Evolutionary conservation across 140 eudicot species (phyloP), one percentile per base, ranked within the genome.

Genomic region (Ambrosia hybrid): DNA sequence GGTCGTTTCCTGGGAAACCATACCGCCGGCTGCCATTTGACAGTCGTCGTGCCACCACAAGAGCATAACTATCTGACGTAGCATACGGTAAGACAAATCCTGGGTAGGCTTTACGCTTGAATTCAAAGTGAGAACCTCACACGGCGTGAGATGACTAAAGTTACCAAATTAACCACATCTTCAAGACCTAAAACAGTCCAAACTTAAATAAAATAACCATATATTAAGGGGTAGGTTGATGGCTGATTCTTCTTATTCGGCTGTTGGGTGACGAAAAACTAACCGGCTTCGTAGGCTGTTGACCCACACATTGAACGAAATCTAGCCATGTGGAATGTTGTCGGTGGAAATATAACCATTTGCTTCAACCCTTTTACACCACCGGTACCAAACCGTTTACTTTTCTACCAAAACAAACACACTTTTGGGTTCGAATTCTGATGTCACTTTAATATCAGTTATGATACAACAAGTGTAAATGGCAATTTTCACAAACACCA

Each of bases 301-400:
- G 64, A 36, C 49, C 65, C 72, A 64, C 43, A 7, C 39, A 8
- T 16, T 41, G 9, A 39, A 71, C 8, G 65, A 43, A 57, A 57
- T 57, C 30, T 3, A 38, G 67, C 79, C 79, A 62, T 37, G 52
- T 72, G 69, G 69, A 72, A 16, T 51, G 52, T 11, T 74, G 72
- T 74, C 43, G 79, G 48, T 74, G 53, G 53, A 65, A 51, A 21
- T 60, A 65, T 10, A 52, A 64, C 55, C 12, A 65, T 74, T 74
- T 16, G 52, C 49, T 64, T 67, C 71, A 67, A 67, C 38, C 71
- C 39, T 45, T 67, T 67, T 45, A 67, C 71, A 67, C 71, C 57
- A 67, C 53, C 53, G 36, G 70, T 57, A 65, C 13, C 70, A 53
- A 38, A 41, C 58, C 36, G 14, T 67, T 67, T 17, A 43, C 57